Evolutionary conservation across 2,329 filamentous ascomycete species (phyloP).

Genomic region (Bisporella sp.): DNA sequence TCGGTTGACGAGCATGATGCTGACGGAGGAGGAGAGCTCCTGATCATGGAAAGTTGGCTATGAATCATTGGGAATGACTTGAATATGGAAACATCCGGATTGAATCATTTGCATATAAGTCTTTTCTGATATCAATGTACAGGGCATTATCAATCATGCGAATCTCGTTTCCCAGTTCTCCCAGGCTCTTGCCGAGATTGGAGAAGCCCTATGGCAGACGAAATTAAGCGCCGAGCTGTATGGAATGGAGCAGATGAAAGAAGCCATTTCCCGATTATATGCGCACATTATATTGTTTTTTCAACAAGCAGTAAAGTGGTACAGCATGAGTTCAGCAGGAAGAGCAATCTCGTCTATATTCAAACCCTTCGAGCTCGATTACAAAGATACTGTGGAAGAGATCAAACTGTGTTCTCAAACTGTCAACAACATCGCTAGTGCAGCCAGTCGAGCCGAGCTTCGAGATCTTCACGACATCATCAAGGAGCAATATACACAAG

Average conservation of each 20-base stretch:
- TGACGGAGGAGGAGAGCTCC: no score
- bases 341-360: conserved; percentile 3
- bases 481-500: conserved; percentile 1
- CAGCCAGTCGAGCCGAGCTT: conserved; percentile 4
- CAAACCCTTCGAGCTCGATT: conserved; percentile 4
- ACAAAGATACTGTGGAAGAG: conserved; percentile 6
- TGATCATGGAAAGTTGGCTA: no score
- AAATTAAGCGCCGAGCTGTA: conserved; percentile 5
- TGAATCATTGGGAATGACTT: conserved; percentile 13
- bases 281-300: conserved; percentile 4
- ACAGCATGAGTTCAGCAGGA: conserved; percentile 3
- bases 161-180: conserved; percentile 2
- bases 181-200: conserved; percentile 3
- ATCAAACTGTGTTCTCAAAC: conserved; percentile 5
- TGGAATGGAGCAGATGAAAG: conserved; percentile 4
- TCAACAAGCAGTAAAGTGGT: conserved; percentile 4
- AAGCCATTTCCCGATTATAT: conserved; percentile 5
- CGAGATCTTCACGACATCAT: conserved; percentile 5
- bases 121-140: neutral
- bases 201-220: conserved; percentile 1
- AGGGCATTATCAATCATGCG: conserved; percentile 5
- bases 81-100: conserved; percentile 19
- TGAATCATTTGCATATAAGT: conserved; percentile 9
- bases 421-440: conserved; percentile 1
- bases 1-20: no score